A percentile compares a stretch with the other conserved stretches of the same genome.
Conservation (phyloP, 2,329 filamentous ascomycete species). For the Penicillium palitans region DNA sequence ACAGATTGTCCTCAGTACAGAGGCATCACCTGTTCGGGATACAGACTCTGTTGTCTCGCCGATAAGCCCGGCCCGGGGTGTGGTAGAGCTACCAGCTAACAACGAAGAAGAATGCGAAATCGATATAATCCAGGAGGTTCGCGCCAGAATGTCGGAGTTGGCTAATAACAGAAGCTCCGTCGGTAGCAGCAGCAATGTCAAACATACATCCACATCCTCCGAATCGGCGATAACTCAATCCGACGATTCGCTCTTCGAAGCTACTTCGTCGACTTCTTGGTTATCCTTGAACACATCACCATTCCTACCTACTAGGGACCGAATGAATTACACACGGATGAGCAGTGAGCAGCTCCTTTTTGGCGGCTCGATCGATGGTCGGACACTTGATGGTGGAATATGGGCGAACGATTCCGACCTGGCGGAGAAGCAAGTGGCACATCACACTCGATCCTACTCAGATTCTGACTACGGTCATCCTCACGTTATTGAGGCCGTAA, state of each 20-base stretch:
- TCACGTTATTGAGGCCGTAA: slow-evolving; percentile 23
- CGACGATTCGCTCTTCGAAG: slow-evolving; percentile 16
- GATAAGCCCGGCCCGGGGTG: slow-evolving; percentile 1
- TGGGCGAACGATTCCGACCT: slow-evolving; percentile 9
- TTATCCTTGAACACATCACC: slow-evolving; percentile 8
- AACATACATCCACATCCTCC: slow-evolving; percentile 22
- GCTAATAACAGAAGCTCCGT: not conserved
- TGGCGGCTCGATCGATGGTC: slow-evolving; percentile 8
- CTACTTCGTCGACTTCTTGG: slow-evolving; percentile 10
- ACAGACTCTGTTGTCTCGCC: slow-evolving; percentile 9
- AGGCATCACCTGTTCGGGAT: slow-evolving; percentile 5
- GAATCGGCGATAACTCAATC: slow-evolving; percentile 22
- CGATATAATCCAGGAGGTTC: not conserved
- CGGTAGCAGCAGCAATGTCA: slow-evolving; percentile 2
- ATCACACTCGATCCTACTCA: slow-evolving; percentile 2
- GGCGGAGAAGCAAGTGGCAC: slow-evolving; percentile 9
- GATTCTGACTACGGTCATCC: slow-evolving; percentile 3
- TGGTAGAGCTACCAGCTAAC: not conserved
- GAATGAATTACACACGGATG: not conserved
- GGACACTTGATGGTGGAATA: slow-evolving; percentile 4
- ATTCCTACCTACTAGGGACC: not conserved
- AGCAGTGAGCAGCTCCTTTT: slow-evolving; percentile 5
- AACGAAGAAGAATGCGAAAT: slow-evolving; percentile 2
- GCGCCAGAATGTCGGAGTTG: not conserved
- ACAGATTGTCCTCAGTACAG: slow-evolving; percentile 7